These are phyloP conservation scores for Alternaria sp. DNA, from an alignment of 2,329 filamentous ascomycete genomes.

Conservation along the genomic window DNA sequence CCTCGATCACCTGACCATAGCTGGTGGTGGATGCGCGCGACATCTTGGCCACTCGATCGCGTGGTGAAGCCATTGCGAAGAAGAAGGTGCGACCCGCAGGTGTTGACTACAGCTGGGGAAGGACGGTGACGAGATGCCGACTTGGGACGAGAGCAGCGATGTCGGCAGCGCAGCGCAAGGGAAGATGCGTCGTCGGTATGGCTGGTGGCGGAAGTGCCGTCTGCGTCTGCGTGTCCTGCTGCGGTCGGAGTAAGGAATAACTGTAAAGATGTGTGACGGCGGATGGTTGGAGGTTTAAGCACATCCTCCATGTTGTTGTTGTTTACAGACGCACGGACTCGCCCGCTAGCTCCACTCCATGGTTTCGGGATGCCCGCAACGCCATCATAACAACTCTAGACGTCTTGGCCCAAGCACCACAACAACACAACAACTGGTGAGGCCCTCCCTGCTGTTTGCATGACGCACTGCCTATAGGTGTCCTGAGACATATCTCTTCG, in stretches of 20 bases:
- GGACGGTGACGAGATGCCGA: slow-evolving; percentile 17
- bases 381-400: slow-evolving; percentile 31
- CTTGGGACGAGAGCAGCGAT: slow-evolving; percentile 26
- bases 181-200: slow-evolving; percentile 15
- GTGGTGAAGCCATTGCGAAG: slow-evolving; percentile 35
- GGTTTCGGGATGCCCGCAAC: slow-evolving; percentile 33
- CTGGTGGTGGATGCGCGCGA: slow-evolving; percentile 53
- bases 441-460: slow-evolving; percentile 9
- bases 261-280: slow-evolving; percentile 46
- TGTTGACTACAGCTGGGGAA: slow-evolving; percentile 14
- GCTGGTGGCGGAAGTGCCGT: slow-evolving; percentile 26
- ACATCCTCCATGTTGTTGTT: slow-evolving; percentile 35
- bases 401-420: slow-evolving; percentile 27
- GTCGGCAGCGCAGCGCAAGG: slow-evolving; percentile 21
- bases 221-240: slow-evolving; percentile 27
- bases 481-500: slow-evolving; percentile 4
- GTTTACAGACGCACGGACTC: slow-evolving; percentile 22
- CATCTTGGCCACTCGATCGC: slow-evolving; percentile 36
- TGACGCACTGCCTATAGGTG: slow-evolving; percentile 6
- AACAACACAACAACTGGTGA: slow-evolving; percentile 18
- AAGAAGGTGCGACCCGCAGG: slow-evolving; percentile 21
- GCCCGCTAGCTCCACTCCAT: slow-evolving; percentile 23
- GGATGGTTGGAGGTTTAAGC: slow-evolving; percentile 36
- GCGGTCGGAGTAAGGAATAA: slow-evolving; percentile 38
- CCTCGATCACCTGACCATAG: slow-evolving; percentile 91